These are phyloP conservation scores for Penicillium sp. DNA, from an alignment of 2,329 filamentous ascomycete species.

Conservation along the genomic window DNA sequence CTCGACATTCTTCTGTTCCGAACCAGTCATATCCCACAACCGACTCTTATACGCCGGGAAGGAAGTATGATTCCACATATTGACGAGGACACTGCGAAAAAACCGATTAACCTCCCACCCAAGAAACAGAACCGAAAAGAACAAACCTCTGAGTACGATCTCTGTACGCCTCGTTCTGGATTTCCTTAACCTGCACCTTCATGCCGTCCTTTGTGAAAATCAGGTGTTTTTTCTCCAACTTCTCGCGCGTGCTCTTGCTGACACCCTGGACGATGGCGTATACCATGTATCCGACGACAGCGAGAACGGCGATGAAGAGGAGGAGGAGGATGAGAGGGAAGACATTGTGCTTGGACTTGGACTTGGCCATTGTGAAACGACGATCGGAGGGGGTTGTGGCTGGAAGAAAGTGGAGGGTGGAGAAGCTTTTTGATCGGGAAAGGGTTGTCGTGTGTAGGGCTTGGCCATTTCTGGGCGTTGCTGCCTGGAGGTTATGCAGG, in stretches of 20 bases:
- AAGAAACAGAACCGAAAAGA: neutral
- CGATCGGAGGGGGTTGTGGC: constrained; percentile 1
- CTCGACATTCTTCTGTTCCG: constrained; percentile 18
- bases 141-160: constrained; percentile 55
- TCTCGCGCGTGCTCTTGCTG: constrained; percentile 53
- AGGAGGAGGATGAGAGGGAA: constrained; percentile 56
- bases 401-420: neutral
- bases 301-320: constrained; percentile 48
- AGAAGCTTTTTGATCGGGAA: neutral
- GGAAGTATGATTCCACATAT: constrained; percentile 47
- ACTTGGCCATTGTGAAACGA: constrained; percentile 16
- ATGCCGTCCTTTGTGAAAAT: constrained; percentile 57
- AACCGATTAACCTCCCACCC: neutral
- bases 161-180: constrained; percentile 54
- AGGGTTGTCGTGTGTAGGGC: neutral
- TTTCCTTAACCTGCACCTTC: constrained; percentile 57
- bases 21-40: constrained; percentile 38
- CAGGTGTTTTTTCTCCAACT: constrained; percentile 62
- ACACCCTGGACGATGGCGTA: constrained; percentile 58
- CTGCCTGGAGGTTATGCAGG: neutral
- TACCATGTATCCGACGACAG: constrained; percentile 53
- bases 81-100: constrained; percentile 42
- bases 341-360: constrained; percentile 35
- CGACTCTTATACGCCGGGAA: constrained; percentile 47
- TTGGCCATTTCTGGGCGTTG: neutral